These are phyloP conservation scores for Aquilaria agallochum DNA, from an alignment of 441 rosid genomes.

Conservation along the genomic window DNA sequence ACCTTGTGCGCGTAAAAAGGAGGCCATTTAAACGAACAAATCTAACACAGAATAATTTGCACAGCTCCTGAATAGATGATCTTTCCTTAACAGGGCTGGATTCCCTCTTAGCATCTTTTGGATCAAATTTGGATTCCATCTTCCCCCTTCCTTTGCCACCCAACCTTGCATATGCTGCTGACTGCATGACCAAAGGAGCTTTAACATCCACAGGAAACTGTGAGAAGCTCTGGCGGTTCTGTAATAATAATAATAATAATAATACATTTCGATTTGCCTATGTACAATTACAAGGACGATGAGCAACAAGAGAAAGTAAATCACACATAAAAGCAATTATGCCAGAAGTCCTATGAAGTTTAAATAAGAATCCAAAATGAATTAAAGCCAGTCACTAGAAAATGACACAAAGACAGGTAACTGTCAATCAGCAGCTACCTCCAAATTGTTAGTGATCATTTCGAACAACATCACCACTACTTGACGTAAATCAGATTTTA, in stretches of 20 bases:
- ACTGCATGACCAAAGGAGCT: slow-evolving; percentile 33
- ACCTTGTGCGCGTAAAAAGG: slow-evolving; percentile 93
- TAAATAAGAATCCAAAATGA: too few relatives aligned
- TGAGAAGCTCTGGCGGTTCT: slow-evolving; percentile 80
- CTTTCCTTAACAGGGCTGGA: slow-evolving; percentile 41
- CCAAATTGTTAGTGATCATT: too few relatives aligned
- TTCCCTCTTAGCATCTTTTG: slow-evolving; percentile 44
- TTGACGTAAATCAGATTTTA: too few relatives aligned
- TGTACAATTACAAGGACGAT: neutral
- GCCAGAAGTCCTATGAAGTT: too few relatives aligned
- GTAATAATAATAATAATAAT: slow-evolving; percentile 18
- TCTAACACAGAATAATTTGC: slow-evolving; percentile 57
- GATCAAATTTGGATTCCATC: slow-evolving; percentile 37
- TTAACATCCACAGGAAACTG: slow-evolving; percentile 52
- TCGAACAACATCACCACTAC: too few relatives aligned
- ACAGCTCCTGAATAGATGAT: slow-evolving; percentile 37
- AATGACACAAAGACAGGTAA: too few relatives aligned
- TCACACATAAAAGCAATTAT: neutral
- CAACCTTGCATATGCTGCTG: slow-evolving; percentile 20
- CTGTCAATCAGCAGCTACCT: too few relatives aligned
- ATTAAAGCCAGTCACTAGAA: too few relatives aligned
- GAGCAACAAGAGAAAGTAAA: neutral
- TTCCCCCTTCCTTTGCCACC: slow-evolving; percentile 66
- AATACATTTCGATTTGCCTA: neutral
- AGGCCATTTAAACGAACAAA: slow-evolving; percentile 92